A percentile compares a stretch with the other conserved stretches of the same genome.
Evolutionary conservation across 768 basidiomycete species (phyloP).

Genomic region (Russula brevipes): DNA sequence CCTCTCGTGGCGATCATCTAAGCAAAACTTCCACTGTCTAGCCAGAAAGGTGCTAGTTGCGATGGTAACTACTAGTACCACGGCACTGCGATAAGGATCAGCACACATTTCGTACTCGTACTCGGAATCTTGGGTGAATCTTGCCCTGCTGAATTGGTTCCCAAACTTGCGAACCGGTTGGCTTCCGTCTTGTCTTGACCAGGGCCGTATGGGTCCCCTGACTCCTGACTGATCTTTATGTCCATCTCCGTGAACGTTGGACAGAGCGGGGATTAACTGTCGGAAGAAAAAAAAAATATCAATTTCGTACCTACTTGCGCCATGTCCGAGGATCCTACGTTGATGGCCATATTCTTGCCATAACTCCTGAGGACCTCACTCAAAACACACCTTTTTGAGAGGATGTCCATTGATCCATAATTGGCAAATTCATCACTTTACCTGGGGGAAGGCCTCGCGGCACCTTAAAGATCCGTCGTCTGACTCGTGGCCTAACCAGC

Average conservation of each 20-base stretch:
- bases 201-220: too few relatives aligned
- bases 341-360: constrained; percentile 4
- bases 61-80: too few relatives aligned
- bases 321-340: constrained; percentile 9
- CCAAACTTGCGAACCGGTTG: too few relatives aligned
- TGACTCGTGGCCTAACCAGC: not conserved
- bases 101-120: too few relatives aligned
- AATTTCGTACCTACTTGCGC: constrained; percentile 1
- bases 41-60: too few relatives aligned
- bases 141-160: too few relatives aligned
- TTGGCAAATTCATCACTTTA: not conserved
- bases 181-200: too few relatives aligned
- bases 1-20: too few relatives aligned
- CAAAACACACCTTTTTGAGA: not conserved
- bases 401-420: constrained; percentile 1
- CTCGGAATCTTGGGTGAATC: too few relatives aligned
- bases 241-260: constrained; percentile 20
- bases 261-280: constrained; percentile 17
- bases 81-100: too few relatives aligned
- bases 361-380: constrained; percentile 1
- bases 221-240: not conserved
- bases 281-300: not conserved
- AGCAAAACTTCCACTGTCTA: too few relatives aligned
- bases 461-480: constrained; percentile 14
- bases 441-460: not conserved